These are phyloP conservation scores for Geotrichum histeridarum DNA, from an alignment of 1,139 yeast species.

Conservation along the genomic window DNA sequence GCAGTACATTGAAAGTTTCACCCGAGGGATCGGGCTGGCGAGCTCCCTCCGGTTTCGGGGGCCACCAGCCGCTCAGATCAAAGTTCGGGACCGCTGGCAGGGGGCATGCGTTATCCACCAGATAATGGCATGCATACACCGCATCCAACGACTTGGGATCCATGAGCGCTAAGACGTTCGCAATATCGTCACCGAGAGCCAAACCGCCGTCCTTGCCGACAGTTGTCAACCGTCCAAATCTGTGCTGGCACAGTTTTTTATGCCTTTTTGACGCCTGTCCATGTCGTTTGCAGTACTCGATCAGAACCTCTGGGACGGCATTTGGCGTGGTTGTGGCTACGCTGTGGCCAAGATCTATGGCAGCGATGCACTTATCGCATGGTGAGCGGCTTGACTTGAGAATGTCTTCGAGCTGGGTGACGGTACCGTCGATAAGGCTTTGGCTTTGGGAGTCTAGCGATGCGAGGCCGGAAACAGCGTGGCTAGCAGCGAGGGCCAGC, in stretches of 20 bases:
- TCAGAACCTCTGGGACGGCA: constrained; percentile 41
- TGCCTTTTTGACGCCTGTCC: constrained; percentile 22
- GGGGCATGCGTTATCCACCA: constrained; percentile 39
- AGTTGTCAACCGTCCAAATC: constrained; percentile 36
- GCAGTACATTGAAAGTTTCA: constrained; percentile 53
- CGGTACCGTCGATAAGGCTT: not conserved
- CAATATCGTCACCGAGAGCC: constrained; percentile 43
- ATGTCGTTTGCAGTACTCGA: constrained; percentile 42
- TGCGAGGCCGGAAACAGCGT: no score
- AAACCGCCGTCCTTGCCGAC: constrained; percentile 28
- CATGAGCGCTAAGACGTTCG: constrained; percentile 43
- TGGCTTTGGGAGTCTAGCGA: not conserved
- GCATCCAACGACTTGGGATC: constrained; percentile 44
- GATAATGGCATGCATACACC: constrained; percentile 47
- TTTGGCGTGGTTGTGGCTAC: constrained; percentile 41
- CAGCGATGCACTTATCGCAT: constrained; percentile 40
- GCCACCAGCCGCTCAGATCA: constrained; percentile 43
- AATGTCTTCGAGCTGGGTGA: not conserved
- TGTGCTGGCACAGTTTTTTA: constrained; percentile 30
- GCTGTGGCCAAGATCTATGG: constrained; percentile 42
- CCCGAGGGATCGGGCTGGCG: constrained; percentile 38
- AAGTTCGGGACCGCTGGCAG: constrained; percentile 43
- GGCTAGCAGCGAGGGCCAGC: no score
- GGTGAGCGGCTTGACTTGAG: not conserved
- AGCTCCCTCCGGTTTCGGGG: constrained; percentile 38